Conservation (phyloP, 495 filamentous ascomycete species). For the Daldinia vernicosa region DNA sequence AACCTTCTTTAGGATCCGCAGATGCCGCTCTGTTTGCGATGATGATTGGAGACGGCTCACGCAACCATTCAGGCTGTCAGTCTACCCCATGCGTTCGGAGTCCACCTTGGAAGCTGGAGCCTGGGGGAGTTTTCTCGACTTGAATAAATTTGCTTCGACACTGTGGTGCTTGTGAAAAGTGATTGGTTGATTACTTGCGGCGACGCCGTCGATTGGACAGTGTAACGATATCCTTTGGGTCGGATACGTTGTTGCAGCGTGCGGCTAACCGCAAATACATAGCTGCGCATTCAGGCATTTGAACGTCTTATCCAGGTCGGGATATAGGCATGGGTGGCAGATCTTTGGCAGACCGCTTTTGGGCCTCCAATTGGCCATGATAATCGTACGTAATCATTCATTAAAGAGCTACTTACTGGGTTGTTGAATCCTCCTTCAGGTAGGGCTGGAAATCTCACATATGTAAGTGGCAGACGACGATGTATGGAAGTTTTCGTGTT, state of each 20-base stretch:
- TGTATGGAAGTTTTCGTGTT: neutral
- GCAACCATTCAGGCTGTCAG: neutral
- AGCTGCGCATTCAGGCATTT: neutral
- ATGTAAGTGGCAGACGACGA: neutral
- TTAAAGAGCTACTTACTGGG: neutral
- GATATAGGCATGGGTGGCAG: neutral
- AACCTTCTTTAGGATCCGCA: neutral
- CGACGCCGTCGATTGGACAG: constrained; percentile 7
- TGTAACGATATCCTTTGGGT: neutral
- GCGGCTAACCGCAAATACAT: neutral
- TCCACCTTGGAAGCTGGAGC: neutral
- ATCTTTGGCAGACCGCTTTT: constrained; percentile 1
- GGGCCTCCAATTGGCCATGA: neutral
- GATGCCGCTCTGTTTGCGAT: neutral
- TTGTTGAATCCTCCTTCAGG: constrained; percentile 9
- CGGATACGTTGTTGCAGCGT: constrained; percentile 1
- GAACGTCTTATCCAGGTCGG: neutral
- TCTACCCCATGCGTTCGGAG: neutral
- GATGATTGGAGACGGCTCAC: constrained; percentile 1
- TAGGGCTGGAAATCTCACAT: neutral
- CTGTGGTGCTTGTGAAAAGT: neutral
- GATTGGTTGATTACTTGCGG: neutral
- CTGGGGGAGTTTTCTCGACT: neutral
- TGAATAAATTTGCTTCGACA: neutral
- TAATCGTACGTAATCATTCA: constrained; percentile 2